Conservation (phyloP, 2,329 filamentous ascomycete species). For the Mycosphaerella sp. region DNA sequence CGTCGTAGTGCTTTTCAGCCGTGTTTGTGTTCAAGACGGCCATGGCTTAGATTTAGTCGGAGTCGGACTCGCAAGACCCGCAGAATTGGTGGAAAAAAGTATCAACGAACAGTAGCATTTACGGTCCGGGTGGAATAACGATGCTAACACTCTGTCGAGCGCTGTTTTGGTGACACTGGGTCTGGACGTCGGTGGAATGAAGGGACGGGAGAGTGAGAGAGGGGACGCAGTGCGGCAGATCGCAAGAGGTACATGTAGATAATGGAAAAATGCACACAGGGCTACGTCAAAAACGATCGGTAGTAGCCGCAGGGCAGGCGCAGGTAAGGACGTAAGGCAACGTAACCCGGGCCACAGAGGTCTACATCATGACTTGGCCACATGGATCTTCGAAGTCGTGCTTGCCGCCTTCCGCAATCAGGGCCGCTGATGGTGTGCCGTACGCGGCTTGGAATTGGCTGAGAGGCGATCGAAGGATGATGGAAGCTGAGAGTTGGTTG, state of each 20-base stretch:
- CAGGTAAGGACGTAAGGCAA: too few species aligned
- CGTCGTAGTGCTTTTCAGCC: constrained; percentile 12
- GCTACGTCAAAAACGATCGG: too few species aligned
- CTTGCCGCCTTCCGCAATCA: neutral
- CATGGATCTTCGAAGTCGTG: neutral
- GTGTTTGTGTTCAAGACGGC: neutral
- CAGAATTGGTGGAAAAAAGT: constrained; percentile 16
- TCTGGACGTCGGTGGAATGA: neutral
- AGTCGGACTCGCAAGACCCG: constrained; percentile 11
- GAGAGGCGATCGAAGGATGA: neutral
- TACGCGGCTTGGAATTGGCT: neutral
- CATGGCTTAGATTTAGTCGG: constrained; percentile 5
- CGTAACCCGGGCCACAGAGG: too few species aligned
- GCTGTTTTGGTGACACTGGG: neutral
- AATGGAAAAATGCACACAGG: too few species aligned
- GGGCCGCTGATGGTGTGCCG: neutral
- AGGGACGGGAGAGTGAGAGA: neutral
- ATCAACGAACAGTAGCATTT: constrained; percentile 14
- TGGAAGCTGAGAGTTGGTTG: neutral
- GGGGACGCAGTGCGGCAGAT: too few species aligned
- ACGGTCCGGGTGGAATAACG: neutral
- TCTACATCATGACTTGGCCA: neutral
- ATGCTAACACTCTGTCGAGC: neutral
- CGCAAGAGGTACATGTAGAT: too few species aligned
- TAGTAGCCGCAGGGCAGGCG: too few species aligned